Percentiles rank a stretch among this genome's conserved stretches.
Evolutionary conservation across 805 yeast genomes (phyloP).

Genomic region (Kluyveromyces lactis): DNA sequence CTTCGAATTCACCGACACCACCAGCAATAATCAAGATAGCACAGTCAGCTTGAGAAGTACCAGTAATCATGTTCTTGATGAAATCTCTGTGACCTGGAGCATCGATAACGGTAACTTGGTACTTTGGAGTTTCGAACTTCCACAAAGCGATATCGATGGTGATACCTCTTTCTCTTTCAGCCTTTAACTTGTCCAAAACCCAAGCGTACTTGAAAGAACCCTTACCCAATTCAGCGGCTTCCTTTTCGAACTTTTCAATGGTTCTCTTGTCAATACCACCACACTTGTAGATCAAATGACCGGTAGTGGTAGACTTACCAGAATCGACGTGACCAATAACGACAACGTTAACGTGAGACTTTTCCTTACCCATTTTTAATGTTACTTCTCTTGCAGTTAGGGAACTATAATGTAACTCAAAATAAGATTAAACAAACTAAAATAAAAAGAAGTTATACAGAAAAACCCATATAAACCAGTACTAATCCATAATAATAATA

Average conservation of each 20-base stretch:
- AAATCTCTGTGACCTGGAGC: conserved; percentile 97
- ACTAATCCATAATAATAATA: no score
- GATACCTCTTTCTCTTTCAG: conserved; percentile 96
- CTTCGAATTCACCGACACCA: conserved; percentile 92
- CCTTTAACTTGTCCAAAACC: conserved; percentile 93
- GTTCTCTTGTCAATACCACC: conserved; percentile 99
- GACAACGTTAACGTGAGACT: conserved; percentile 98
- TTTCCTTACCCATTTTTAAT: conserved; percentile 74
- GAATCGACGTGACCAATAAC: conserved; percentile 99
- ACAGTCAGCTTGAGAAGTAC: conserved; percentile 91
- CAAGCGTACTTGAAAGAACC: conserved; percentile 98
- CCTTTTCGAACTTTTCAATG: conserved; percentile 96
- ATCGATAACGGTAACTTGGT: conserved; percentile 84
- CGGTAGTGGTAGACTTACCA: conserved; percentile 97
- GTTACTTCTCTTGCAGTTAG: conserved; percentile 6
- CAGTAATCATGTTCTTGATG: conserved; percentile 94
- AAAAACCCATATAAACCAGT: not conserved
- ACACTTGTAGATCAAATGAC: conserved; percentile 98
- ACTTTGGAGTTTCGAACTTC: conserved; percentile 88
- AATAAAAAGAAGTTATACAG: not conserved
- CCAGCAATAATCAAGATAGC: conserved; percentile 87
- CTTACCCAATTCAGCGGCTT: conserved; percentile 95
- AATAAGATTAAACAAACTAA: not conserved
- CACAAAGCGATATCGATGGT: conserved; percentile 90
- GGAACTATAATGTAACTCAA: not conserved